These are phyloP conservation scores for Globisporangium carolinianum DNA, from an alignment of 352 stramenopile species.

Conservation along the genomic window DNA sequence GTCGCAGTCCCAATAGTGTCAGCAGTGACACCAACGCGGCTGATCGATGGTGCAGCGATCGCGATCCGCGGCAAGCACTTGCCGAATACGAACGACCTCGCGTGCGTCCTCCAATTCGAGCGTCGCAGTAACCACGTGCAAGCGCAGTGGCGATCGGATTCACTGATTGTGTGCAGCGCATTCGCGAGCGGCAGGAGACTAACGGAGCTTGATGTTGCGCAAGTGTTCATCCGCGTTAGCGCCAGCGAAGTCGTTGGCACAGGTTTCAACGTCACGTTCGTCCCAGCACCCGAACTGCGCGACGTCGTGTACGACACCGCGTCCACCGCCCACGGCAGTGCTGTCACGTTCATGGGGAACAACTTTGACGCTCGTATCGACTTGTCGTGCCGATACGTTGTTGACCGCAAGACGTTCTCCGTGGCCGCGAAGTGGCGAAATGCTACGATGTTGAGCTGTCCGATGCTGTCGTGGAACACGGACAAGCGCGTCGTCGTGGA, in stretches of 20 bases:
- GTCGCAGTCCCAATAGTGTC: slow-evolving; percentile 12
- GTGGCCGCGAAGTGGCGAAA: slow-evolving; percentile 28
- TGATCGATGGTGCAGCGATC: slow-evolving; percentile 13
- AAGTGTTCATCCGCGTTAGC: slow-evolving; percentile 20
- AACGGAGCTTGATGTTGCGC: not conserved
- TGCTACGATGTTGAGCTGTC: slow-evolving; percentile 25
- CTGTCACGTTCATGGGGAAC: slow-evolving; percentile 23
- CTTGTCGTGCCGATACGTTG: slow-evolving; percentile 35
- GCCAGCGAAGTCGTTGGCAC: slow-evolving; percentile 15
- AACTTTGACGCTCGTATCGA: slow-evolving; percentile 30
- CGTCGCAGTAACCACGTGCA: slow-evolving; percentile 6
- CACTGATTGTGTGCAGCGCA: slow-evolving; percentile 18
- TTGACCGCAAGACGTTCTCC: slow-evolving; percentile 10
- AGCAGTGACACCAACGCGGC: slow-evolving; percentile 16
- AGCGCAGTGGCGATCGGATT: slow-evolving; percentile 15
- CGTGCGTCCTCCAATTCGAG: slow-evolving; percentile 23
- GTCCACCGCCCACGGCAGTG: not conserved
- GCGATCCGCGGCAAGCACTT: slow-evolving; percentile 23
- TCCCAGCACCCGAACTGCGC: slow-evolving; percentile 22
- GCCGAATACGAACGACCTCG: slow-evolving; percentile 8
- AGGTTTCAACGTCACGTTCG: slow-evolving; percentile 33
- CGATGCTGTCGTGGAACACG: slow-evolving; percentile 14
- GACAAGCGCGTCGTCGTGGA: slow-evolving; percentile 15
- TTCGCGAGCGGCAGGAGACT: not conserved
- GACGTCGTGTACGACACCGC: not conserved